A percentile compares a stretch with the other conserved stretches of the same genome.
Evolutionary conservation across 306 rosid genomes (phyloP).

Genomic region (Clitoria ternatea): DNA sequence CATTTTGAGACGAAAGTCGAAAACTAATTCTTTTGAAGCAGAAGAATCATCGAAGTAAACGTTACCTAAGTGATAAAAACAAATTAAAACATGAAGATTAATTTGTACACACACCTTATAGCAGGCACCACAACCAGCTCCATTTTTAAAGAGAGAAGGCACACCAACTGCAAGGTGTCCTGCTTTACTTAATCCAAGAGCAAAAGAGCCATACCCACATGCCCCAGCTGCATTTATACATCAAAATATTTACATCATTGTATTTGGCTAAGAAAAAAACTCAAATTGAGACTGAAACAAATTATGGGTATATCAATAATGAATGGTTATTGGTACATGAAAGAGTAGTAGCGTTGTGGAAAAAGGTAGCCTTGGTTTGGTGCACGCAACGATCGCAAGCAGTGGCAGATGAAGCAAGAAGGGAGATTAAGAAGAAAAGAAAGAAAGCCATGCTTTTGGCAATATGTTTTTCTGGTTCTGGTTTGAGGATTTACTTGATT

Average conservation of each 20-base stretch:
- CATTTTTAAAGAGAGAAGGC: constrained; percentile 59
- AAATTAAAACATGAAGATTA: too few relatives aligned
- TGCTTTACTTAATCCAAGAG: constrained; percentile 35
- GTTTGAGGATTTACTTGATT: neutral
- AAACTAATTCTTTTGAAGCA: too few relatives aligned
- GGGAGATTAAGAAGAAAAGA: constrained; percentile 30
- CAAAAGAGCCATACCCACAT: constrained; percentile 82
- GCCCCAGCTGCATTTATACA: constrained; percentile 67
- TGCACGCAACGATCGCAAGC: constrained; percentile 78
- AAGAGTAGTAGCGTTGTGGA: constrained; percentile 50
- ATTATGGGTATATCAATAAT: neutral
- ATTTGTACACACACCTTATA: constrained; percentile 49
- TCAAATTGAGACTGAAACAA: neutral
- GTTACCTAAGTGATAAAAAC: too few relatives aligned
- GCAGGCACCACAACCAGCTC: constrained; percentile 91
- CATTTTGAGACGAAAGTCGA: too few relatives aligned
- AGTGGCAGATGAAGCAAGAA: constrained; percentile 47
- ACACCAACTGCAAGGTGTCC: constrained; percentile 68
- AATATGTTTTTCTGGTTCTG: neutral
- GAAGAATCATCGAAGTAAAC: too few relatives aligned
- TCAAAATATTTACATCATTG: neutral
- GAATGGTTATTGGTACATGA: constrained; percentile 43
- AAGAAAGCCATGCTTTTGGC: constrained; percentile 35
- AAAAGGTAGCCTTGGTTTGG: constrained; percentile 55
- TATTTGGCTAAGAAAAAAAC: neutral